Evolutionary conservation across 2,329 filamentous ascomycete species (phyloP).

Genomic region (Penicillium sp.): DNA sequence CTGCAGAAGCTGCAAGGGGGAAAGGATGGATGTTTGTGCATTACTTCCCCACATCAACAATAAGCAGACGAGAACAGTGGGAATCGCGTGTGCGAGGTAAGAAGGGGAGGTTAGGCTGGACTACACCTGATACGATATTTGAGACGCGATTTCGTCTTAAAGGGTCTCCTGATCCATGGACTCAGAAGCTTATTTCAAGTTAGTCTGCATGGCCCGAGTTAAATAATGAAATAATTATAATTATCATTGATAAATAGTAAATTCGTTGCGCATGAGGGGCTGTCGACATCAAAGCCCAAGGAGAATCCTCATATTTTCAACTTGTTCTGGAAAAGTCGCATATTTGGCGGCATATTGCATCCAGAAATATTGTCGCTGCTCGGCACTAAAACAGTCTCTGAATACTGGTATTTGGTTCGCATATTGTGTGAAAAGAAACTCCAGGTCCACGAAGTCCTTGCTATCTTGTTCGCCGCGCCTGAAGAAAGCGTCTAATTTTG

Average conservation of each 20-base stretch:
- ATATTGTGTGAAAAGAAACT: conserved; percentile 20
- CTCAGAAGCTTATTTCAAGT: conserved; percentile 21
- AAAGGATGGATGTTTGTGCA: conserved; percentile 27
- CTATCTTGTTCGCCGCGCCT: conserved; percentile 19
- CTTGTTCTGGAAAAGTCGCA: conserved; percentile 18
- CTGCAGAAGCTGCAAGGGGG: conserved; percentile 19
- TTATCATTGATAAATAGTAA: background rate
- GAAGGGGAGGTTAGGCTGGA: conserved; percentile 27
- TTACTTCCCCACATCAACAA: conserved; percentile 25
- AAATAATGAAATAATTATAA: conserved; percentile 10
- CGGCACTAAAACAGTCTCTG: conserved; percentile 15
- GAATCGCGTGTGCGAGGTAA: conserved; percentile 27
- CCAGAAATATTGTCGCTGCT: conserved; percentile 19
- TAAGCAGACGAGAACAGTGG: conserved; percentile 26
- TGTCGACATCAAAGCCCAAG: conserved; percentile 9
- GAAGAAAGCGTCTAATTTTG: conserved; percentile 19
- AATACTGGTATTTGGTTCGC: conserved; percentile 17
- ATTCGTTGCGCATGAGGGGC: background rate
- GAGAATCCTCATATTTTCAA: conserved; percentile 18
- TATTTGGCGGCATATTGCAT: conserved; percentile 18
- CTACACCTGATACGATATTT: conserved; percentile 26
- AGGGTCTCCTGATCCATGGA: conserved; percentile 30
- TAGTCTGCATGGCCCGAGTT: conserved; percentile 1
- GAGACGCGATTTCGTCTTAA: conserved; percentile 28
- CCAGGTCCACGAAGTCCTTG: conserved; percentile 20